phyloP scores from a whole-genome alignment of 2,329 filamentous ascomycete genomes.

The Elsinoe perseae region DNA sequence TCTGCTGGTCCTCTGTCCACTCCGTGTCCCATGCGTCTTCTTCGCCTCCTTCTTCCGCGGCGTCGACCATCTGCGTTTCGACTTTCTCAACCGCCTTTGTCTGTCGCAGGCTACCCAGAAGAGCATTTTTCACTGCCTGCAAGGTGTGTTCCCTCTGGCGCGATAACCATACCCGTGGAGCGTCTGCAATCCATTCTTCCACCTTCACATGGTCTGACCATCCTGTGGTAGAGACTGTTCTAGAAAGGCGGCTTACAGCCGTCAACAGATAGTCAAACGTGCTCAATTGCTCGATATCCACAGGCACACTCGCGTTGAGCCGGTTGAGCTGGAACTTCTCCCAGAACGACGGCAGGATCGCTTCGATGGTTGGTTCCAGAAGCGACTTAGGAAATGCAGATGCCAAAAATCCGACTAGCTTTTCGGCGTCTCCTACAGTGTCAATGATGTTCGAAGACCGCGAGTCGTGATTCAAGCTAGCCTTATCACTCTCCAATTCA shows the following conservation, averaged over 20 bases:
- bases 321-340: conserved; percentile 63
- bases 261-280: conserved; percentile 63
- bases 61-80: conserved; percentile 67
- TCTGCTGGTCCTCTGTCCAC: conserved; percentile 58
- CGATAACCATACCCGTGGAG: conserved; percentile 75
- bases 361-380: conserved; percentile 51
- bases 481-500: not conserved
- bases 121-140: conserved; percentile 61
- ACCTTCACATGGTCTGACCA: conserved; percentile 41
- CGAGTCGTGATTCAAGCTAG: not conserved
- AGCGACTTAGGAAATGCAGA: conserved; percentile 44
- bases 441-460: conserved; percentile 13
- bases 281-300: conserved; percentile 62
- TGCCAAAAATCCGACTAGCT: conserved; percentile 45
- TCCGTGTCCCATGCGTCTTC: conserved; percentile 65
- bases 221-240: not conserved
- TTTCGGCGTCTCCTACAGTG: conserved; percentile 39
- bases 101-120: conserved; percentile 59
- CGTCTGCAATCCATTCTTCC: conserved; percentile 70
- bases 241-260: conserved; percentile 48
- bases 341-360: conserved; percentile 63
- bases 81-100: conserved; percentile 70
- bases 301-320: conserved; percentile 69
- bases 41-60: conserved; percentile 35
- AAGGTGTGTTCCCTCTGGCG: conserved; percentile 75